These are phyloP conservation scores for Juglanconis juglandina DNA, from an alignment of 2,329 filamentous ascomycete genomes.

Conservation along the genomic window DNA sequence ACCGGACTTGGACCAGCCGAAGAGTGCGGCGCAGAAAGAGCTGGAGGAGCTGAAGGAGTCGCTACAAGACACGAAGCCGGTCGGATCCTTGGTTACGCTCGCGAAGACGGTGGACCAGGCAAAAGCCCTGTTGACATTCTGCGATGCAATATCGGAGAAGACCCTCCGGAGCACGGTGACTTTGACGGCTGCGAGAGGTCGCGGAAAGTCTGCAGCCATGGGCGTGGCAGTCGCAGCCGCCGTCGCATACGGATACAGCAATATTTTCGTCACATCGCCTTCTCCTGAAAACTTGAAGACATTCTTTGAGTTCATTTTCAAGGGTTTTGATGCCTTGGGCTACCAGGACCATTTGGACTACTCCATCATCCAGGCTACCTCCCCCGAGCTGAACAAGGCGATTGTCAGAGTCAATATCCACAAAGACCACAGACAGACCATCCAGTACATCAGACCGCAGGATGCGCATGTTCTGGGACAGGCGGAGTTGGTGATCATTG, in stretches of 20 bases:
- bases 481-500: slow-evolving; percentile 91
- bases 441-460: slow-evolving; percentile 96
- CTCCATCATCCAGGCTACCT: slow-evolving; percentile 95
- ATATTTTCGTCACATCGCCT: slow-evolving; percentile 98
- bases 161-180: slow-evolving; percentile 90
- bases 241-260: slow-evolving; percentile 94
- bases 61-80: slow-evolving; percentile 77
- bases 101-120: slow-evolving; percentile 93
- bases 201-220: slow-evolving; percentile 94
- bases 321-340: slow-evolving; percentile 89
- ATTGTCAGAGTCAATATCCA: slow-evolving; percentile 97
- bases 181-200: slow-evolving; percentile 86
- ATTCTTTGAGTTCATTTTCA: slow-evolving; percentile 96
- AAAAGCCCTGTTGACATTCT: slow-evolving; percentile 93
- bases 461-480: slow-evolving; percentile 93
- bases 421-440: slow-evolving; percentile 91
- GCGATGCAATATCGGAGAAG: slow-evolving; percentile 95
- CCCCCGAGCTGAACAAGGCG: slow-evolving; percentile 98
- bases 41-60: slow-evolving; percentile 84
- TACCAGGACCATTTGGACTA: slow-evolving; percentile 97
- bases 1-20: slow-evolving; percentile 68
- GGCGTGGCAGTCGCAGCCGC: slow-evolving; percentile 93
- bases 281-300: slow-evolving; percentile 99
- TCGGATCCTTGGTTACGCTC: slow-evolving; percentile 78
- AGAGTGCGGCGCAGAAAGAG: slow-evolving; percentile 69